Base-by-base conservation (phyloP, 176 grass and related monocot species). In the Canna indica region DNA sequence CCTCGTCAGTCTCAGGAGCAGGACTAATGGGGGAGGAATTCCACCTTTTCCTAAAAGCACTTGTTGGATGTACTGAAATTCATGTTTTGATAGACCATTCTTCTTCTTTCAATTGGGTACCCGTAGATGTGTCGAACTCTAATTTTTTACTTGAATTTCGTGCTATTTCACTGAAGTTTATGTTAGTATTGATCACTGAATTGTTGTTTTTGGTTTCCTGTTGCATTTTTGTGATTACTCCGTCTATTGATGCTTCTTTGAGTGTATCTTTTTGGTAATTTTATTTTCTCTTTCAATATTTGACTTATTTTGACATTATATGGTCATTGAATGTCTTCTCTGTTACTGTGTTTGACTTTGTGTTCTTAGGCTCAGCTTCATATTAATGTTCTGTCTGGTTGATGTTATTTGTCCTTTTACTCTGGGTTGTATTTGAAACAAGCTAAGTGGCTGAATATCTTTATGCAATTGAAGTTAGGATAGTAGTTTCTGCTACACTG, bases 1-100 rank as follows among this genome's bases (percentile, higher is more conserved):
- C 82, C 79, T 0, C 81, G 77, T 36, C 64, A 87, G 76, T 87
- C 84, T 7, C 38, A 84, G 73, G 1, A 22, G 36, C 56, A 41
- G 71, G 53, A 31, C 7, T 59, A 59, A 29, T 5, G 35, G 44
- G 45, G 62, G 75, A 34, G 63, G 69, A 63, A 1, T 45, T 34
- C 12, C 28, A 28, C 20, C 17, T 26, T 25, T 75, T 47, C 1
- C 10, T 15, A 20, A 24, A 26, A 67, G 32, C 45, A 38, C 36
- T 48, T 36, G 14, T 22, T 72, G 69, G 27, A 32, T 56, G 69
- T 36, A 29, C 60, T 36, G 6, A 9, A 60, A 31, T 28, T 54
- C 29, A 25, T 54, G 17, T n/a, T 54, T 20, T 54, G 50, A 54
- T 54, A 12, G 34, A 22, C 22, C 34, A 9, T 66, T 38, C 17